Evolutionary conservation across 805 yeast species (phyloP).

Genomic region (Barnettozyma pratensis): DNA sequence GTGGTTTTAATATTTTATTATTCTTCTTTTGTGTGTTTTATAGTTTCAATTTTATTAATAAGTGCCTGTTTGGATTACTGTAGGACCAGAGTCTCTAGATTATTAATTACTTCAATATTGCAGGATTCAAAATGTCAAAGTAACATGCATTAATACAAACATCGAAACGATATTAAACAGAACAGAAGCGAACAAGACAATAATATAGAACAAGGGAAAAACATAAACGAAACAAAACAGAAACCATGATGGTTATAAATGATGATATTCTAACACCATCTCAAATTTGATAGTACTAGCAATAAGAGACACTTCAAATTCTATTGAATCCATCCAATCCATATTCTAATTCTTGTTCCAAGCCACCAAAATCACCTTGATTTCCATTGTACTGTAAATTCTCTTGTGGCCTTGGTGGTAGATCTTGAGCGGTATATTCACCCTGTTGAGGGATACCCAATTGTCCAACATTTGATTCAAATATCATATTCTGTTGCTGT

Average conservation of each 20-base stretch:
- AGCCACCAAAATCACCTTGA: slow-evolving; percentile 32
- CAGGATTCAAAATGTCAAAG: no score
- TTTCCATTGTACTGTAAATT: slow-evolving; percentile 23
- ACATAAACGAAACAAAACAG: no score
- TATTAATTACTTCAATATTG: not conserved
- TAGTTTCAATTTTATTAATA: not conserved
- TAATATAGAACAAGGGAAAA: no score
- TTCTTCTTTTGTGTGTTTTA: not conserved
- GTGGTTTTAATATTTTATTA: no score
- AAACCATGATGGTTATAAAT: no score
- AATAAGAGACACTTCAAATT: not conserved
- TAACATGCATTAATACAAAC: no score
- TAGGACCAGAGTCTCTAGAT: no score
- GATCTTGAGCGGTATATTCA: slow-evolving; percentile 35
- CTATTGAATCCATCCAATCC: slow-evolving; percentile 44
- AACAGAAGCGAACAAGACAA: no score
- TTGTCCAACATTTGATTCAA: slow-evolving; percentile 27
- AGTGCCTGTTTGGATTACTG: no score
- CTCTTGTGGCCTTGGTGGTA: slow-evolving; percentile 63
- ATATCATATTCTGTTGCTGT: slow-evolving; percentile 14
- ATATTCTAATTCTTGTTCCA: slow-evolving; percentile 63
- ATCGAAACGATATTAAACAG: no score
- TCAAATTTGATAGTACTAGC: no score
- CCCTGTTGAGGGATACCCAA: slow-evolving; percentile 47
- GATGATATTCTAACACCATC: no score